A percentile compares a stretch with the other conserved stretches of the same genome.
phyloP scores from a whole-genome alignment of 148 eudicot species.

The Arctostaphylos glauca region DNA sequence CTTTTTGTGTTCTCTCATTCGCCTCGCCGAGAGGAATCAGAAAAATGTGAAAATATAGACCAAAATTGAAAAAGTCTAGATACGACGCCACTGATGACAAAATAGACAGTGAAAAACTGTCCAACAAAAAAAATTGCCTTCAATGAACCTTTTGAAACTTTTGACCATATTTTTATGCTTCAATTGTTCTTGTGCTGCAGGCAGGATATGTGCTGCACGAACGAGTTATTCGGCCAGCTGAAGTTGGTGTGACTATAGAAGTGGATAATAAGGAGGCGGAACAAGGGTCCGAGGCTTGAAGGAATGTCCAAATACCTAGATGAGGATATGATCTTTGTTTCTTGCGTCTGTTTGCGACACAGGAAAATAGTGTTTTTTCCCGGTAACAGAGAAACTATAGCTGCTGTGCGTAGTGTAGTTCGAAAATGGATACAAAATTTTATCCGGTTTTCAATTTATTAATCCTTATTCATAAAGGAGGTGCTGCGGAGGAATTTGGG shows the following conservation, averaged over 20 bases:
- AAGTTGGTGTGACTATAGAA: slow-evolving; percentile 84
- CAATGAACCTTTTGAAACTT: no score
- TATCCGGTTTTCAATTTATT: neutral
- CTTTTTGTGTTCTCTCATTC: no score
- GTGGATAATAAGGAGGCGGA: slow-evolving; percentile 37
- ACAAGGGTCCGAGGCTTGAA: slow-evolving; percentile 30
- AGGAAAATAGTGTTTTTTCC: neutral
- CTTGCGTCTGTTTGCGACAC: neutral
- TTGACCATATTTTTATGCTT: neutral
- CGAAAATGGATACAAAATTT: slow-evolving; percentile 8
- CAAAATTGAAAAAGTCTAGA: no score
- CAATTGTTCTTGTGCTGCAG: slow-evolving; percentile 35
- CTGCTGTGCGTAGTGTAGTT: slow-evolving; percentile 25
- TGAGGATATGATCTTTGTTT: neutral
- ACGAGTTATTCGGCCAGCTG: slow-evolving; percentile 89
- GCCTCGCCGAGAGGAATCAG: no score
- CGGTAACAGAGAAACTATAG: neutral
- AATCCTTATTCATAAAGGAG: neutral
- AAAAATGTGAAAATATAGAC: no score
- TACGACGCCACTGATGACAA: no score
- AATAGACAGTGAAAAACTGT: no score
- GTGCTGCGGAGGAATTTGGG: neutral
- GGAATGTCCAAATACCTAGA: neutral
- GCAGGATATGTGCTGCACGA: slow-evolving; percentile 77
- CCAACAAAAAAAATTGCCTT: no score